Evolutionary conservation across 2,329 filamentous ascomycete genomes (phyloP).

Genomic region (Epichloe baconii): DNA sequence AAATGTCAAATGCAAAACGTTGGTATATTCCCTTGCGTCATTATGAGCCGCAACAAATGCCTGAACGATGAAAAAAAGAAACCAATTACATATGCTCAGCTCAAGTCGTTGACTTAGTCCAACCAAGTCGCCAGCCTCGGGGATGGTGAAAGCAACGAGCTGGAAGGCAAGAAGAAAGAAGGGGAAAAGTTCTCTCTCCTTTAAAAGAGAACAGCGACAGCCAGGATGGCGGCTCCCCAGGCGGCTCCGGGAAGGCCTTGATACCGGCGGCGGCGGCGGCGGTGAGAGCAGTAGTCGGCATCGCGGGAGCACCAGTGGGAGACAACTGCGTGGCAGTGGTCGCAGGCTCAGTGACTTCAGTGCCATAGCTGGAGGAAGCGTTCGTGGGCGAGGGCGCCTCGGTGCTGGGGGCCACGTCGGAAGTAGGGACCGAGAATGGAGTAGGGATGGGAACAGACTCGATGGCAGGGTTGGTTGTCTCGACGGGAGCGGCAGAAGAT

Average conservation of each 20-base stretch:
- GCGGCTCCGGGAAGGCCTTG: conserved; percentile 10
- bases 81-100: not conserved
- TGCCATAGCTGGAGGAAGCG: conserved; percentile 5
- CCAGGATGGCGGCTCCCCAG: conserved; percentile 14
- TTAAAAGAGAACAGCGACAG: conserved; percentile 16
- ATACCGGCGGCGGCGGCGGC: conserved; percentile 18
- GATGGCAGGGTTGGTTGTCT: conserved; percentile 4
- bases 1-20: conserved; percentile 1
- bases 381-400: not conserved
- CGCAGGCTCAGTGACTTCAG: conserved; percentile 4
- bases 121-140: not conserved
- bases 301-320: conserved; percentile 10
- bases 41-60: not conserved
- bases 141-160: not conserved
- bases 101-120: not conserved
- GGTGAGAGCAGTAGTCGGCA: conserved; percentile 17
- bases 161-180: not conserved
- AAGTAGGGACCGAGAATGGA: conserved; percentile 1
- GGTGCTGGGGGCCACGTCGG: conserved; percentile 7
- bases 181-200: not conserved
- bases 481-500: conserved; percentile 8
- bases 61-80: not conserved
- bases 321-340: not conserved
- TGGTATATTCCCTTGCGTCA: conserved; percentile 1
- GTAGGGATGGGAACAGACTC: not conserved